Conservation (phyloP, 2,329 filamentous ascomycete species). For the Meredithiella fracta region DNA sequence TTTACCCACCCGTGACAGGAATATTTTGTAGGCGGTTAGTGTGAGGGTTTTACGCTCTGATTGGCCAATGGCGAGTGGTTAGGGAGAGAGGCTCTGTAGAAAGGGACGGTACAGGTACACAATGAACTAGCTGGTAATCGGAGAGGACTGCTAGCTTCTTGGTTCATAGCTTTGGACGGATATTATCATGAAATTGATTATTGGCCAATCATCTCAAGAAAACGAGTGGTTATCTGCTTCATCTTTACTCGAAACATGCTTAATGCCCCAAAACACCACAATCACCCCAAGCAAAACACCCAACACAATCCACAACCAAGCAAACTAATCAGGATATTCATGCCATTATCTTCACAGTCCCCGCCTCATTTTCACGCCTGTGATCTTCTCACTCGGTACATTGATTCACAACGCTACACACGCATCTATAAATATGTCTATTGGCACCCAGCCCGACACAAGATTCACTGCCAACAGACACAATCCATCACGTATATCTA, state of each 20-base stretch:
- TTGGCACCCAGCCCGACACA: too few species aligned
- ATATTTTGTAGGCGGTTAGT: neutral
- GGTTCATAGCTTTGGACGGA: too few species aligned
- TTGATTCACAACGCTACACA: neutral
- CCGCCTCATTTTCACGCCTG: neutral
- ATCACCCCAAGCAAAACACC: too few species aligned
- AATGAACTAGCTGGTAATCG: neutral
- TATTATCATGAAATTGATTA: too few species aligned
- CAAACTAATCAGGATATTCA: neutral
- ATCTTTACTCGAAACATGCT: too few species aligned
- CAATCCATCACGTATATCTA: too few species aligned
- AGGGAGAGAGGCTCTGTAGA: neutral
- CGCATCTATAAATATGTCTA: neutral
- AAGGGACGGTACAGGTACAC: neutral
- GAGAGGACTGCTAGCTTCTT: too few species aligned
- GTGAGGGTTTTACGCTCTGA: neutral
- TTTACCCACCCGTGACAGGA: too few species aligned
- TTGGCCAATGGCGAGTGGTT: neutral
- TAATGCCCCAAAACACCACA: too few species aligned
- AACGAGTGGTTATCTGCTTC: too few species aligned
- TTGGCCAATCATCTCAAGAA: too few species aligned
- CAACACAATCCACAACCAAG: neutral
- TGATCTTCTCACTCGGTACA: neutral
- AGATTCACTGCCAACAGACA: too few species aligned
- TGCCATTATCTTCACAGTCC: neutral